Conservation (phyloP, 768 basidiomycete genomes). For the Suillus alpinus region DNA sequence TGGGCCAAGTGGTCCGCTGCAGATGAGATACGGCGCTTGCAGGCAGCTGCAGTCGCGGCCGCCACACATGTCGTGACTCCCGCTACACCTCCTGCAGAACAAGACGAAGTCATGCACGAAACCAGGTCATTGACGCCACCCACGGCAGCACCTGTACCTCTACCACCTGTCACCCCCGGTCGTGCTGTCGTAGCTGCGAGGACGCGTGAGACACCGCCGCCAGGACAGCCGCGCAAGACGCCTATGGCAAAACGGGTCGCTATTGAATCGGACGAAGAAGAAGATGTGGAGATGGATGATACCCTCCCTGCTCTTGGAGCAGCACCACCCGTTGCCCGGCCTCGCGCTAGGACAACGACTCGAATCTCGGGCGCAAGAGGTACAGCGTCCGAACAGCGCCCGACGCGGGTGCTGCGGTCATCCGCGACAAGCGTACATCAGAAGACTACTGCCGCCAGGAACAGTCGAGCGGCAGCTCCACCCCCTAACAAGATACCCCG, state of each 20-base stretch:
- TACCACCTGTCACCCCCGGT: conserved; percentile 81
- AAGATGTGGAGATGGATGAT: conserved; percentile 57
- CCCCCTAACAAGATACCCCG: conserved; percentile 69
- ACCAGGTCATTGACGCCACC: conserved; percentile 38
- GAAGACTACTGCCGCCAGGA: conserved; percentile 40
- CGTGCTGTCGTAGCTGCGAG: conserved; percentile 67
- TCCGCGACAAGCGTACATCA: conserved; percentile 55
- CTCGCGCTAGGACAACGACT: conserved; percentile 36
- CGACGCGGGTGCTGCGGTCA: conserved; percentile 72
- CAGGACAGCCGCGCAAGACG: conserved; percentile 86
- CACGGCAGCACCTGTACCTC: conserved; percentile 21
- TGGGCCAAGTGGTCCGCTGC: conserved; percentile 93
- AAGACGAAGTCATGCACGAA: conserved; percentile 58
- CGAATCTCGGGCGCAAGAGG: conserved; percentile 44
- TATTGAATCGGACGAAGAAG: conserved; percentile 57
- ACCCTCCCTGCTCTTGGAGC: conserved; percentile 60
- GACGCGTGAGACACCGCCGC: conserved; percentile 69
- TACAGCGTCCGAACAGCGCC: conserved; percentile 69
- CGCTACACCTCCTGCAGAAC: conserved; percentile 78
- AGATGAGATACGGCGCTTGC: conserved; percentile 60
- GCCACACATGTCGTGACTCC: conserved; percentile 58
- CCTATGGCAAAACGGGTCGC: conserved; percentile 72
- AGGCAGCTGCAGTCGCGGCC: conserved; percentile 41
- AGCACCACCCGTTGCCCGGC: conserved; percentile 38
- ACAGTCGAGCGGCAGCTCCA: conserved; percentile 42